Evolutionary conservation across 1,284 basidiomycete genomes (phyloP).

Genomic region (Cryptococcus hybrid): DNA sequence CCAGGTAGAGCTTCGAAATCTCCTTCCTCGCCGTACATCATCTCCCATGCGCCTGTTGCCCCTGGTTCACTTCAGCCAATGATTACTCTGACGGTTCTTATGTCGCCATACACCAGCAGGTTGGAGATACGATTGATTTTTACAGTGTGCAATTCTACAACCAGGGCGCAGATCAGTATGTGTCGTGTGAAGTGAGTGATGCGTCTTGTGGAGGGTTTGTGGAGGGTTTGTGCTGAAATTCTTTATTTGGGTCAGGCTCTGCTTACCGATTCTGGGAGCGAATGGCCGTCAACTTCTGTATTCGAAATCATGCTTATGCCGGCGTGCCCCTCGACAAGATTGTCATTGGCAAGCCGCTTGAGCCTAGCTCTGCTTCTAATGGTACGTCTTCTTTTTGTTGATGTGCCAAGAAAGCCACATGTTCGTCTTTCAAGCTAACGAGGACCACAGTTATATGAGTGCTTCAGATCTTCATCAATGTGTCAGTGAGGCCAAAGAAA

Average conservation of each 20-base stretch:
- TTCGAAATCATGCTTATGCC: conserved; percentile 39
- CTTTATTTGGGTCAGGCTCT: conserved; percentile 21
- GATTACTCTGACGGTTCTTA: conserved; percentile 42
- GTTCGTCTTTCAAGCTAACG: not conserved
- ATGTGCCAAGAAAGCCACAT: not conserved
- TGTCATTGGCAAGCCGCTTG: conserved; percentile 48
- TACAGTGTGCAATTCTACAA: conserved; percentile 53
- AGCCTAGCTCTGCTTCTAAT: conserved; percentile 24
- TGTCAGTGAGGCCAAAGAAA: conserved; percentile 32
- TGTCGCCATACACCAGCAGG: conserved; percentile 34
- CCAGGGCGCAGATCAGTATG: conserved; percentile 37
- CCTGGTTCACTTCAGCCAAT: conserved; percentile 40
- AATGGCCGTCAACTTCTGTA: conserved; percentile 41
- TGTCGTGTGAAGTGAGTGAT: conserved; percentile 25
- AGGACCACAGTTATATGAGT: conserved; percentile 31
- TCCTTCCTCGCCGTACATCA: conserved; percentile 41
- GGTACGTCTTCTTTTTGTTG: conserved; percentile 17
- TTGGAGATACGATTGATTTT: conserved; percentile 41
- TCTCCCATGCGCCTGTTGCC: conserved; percentile 48
- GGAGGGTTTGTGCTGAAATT: not conserved
- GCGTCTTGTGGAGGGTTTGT: not conserved
- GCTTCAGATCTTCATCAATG: conserved; percentile 26
- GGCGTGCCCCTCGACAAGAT: conserved; percentile 45
- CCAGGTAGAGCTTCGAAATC: conserved; percentile 41
- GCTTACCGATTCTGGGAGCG: conserved; percentile 25